Evolutionary conservation across 129 eudicot species (phyloP).

Genomic region (Gnaphalium uliginosum): DNA sequence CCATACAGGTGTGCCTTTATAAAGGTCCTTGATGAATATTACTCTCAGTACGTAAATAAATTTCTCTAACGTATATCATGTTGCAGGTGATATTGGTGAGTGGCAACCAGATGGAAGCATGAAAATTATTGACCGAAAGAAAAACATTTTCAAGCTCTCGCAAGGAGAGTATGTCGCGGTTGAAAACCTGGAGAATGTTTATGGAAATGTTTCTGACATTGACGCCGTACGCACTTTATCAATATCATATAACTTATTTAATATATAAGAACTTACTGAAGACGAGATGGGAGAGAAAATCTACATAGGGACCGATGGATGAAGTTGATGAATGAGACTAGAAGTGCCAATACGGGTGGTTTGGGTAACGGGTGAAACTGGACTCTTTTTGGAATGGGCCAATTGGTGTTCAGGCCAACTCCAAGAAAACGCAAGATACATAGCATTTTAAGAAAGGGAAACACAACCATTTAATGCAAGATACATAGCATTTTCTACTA

Average conservation of each 20-base stretch:
- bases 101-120: constrained; percentile 93
- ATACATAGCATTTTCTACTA: too few relatives aligned
- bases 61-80: background rate
- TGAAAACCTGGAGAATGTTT: constrained; percentile 82
- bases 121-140: constrained; percentile 85
- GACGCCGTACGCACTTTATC: constrained; percentile 53
- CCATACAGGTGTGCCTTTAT: constrained; percentile 61
- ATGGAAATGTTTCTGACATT: constrained; percentile 61
- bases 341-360: too few relatives aligned
- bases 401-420: too few relatives aligned
- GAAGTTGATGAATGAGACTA: too few relatives aligned
- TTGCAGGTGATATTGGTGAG: constrained; percentile 78
- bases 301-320: too few relatives aligned
- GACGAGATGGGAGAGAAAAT: too few relatives aligned
- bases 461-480: too few relatives aligned
- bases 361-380: too few relatives aligned
- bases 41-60: background rate
- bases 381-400: too few relatives aligned
- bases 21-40: constrained; percentile 11
- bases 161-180: constrained; percentile 98
- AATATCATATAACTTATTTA: background rate
- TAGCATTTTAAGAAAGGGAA: too few relatives aligned
- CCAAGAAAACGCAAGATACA: too few relatives aligned
- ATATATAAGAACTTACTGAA: too few relatives aligned
- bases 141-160: constrained; percentile 87